phyloP scores from a whole-genome alignment of 768 basidiomycete species.

The Boletus rubroflammeus region DNA sequence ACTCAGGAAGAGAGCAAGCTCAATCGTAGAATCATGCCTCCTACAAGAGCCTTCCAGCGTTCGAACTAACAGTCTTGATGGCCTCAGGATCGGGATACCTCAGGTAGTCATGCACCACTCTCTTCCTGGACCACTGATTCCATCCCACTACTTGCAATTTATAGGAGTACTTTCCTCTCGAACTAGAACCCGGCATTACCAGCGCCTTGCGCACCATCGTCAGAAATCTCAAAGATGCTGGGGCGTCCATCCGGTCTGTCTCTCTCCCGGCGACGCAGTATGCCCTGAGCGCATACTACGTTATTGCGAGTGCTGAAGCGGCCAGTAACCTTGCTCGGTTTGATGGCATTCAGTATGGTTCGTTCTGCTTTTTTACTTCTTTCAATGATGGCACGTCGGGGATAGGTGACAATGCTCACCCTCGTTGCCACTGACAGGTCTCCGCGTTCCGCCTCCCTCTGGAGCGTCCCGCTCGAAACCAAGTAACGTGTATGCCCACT shows the following conservation, averaged over 20 bases:
- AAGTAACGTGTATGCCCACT: conserved; percentile 57
- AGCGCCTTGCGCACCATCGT: conserved; percentile 46
- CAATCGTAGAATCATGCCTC: conserved; percentile 17
- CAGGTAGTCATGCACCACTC: conserved; percentile 42
- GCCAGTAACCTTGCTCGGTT: conserved; percentile 89
- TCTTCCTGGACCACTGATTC: not conserved
- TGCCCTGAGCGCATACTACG: conserved; percentile 91
- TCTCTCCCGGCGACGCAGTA: conserved; percentile 66
- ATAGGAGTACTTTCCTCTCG: conserved; percentile 78
- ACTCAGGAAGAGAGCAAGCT: conserved; percentile 36
- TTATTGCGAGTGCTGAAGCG: conserved; percentile 92
- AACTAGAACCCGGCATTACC: conserved; percentile 48
- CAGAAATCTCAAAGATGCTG: conserved; percentile 39
- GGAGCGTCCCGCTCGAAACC: conserved; percentile 46
- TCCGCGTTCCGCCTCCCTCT: conserved; percentile 42
- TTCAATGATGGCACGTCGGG: not conserved
- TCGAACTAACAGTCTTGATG: conserved; percentile 34
- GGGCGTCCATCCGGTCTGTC: conserved; percentile 69
- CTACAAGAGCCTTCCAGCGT: not conserved
- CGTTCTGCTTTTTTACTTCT: conserved; percentile 15
- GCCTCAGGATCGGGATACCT: conserved; percentile 73
- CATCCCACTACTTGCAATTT: not conserved
- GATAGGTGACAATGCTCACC: not conserved
- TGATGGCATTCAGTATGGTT: conserved; percentile 85
- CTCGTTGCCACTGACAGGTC: conserved; percentile 36